Evolutionary conservation across 169 alveolate genomes (phyloP).

Genomic region (Condylostoma magnum): DNA sequence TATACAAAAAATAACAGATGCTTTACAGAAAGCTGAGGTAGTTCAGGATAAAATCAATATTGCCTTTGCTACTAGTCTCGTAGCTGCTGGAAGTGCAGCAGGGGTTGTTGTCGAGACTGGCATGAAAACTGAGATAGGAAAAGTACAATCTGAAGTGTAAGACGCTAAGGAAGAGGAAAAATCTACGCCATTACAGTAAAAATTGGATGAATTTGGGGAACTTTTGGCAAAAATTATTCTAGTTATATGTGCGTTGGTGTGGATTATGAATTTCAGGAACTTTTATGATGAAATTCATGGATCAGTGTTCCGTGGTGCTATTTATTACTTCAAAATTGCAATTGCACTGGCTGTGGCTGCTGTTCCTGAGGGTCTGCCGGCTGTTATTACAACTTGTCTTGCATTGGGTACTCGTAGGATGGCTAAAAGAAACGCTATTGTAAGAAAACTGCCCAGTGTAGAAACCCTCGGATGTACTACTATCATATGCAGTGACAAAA

Average conservation of each 20-base stretch:
- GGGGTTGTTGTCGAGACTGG: conserved; percentile 97
- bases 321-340: conserved; percentile 96
- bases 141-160: conserved; percentile 93
- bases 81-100: conserved; percentile 91
- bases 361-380: conserved; percentile 99
- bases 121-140: conserved; percentile 98
- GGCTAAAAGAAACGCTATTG: conserved; percentile 97
- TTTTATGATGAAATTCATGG: conserved; percentile 98
- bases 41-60: conserved; percentile 83
- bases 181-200: conserved; percentile 95
- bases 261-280: conserved; percentile 95
- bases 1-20: neutral
- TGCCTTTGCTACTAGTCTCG: conserved; percentile 93
- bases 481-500: conserved; percentile 97
- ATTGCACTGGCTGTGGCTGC: conserved; percentile 99
- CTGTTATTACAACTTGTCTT: conserved; percentile 98
- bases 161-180: conserved; percentile 94
- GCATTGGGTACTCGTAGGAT: conserved; percentile 97
- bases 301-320: conserved; percentile 91
- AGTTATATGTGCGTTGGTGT: conserved; percentile 92
- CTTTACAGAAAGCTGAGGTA: neutral
- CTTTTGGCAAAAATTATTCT: conserved; percentile 90
- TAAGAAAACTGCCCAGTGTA: conserved; percentile 95
- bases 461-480: conserved; percentile 99
- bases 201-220: conserved; percentile 95